Percentiles rank a stretch among this genome's conserved stretches.
Conservation (phyloP, 1,284 basidiomycete species). For the Ustilago shanxiensis region DNA sequence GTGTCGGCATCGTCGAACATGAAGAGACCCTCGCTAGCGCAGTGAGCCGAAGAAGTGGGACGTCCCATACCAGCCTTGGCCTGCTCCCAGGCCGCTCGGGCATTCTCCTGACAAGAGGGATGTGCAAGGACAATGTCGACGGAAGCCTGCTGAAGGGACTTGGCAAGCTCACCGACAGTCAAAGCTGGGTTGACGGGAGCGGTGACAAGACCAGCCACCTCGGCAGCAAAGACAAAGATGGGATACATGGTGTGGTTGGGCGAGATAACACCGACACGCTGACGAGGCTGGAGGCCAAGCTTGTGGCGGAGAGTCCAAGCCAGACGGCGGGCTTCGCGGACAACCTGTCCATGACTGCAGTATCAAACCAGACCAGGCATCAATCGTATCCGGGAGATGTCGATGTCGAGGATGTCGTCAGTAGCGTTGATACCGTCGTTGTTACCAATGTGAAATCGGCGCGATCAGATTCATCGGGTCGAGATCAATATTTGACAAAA, state of each 20-base stretch:
- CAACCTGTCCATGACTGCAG: constrained; percentile 43
- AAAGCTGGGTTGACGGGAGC: constrained; percentile 64
- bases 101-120: constrained; percentile 50
- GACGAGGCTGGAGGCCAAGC: constrained; percentile 54
- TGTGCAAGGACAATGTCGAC: constrained; percentile 55
- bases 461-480: background rate
- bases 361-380: background rate
- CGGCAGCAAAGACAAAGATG: constrained; percentile 54
- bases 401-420: background rate
- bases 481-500: background rate
- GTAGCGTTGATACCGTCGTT: background rate
- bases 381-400: background rate
- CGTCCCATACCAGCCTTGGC: constrained; percentile 41
- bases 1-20: constrained; percentile 60
- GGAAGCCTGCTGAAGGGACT: constrained; percentile 59
- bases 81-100: constrained; percentile 49
- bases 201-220: constrained; percentile 50
- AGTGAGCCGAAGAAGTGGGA: constrained; percentile 12
- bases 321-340: constrained; percentile 46
- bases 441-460: background rate
- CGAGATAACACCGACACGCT: constrained; percentile 63
- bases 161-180: constrained; percentile 62
- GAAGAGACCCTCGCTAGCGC: constrained; percentile 48
- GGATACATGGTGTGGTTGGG: constrained; percentile 67
- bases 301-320: constrained; percentile 57